These are phyloP conservation scores for Phialemoniopsis sp. DNA, from an alignment of 2,329 filamentous ascomycete genomes.

Conservation along the genomic window DNA sequence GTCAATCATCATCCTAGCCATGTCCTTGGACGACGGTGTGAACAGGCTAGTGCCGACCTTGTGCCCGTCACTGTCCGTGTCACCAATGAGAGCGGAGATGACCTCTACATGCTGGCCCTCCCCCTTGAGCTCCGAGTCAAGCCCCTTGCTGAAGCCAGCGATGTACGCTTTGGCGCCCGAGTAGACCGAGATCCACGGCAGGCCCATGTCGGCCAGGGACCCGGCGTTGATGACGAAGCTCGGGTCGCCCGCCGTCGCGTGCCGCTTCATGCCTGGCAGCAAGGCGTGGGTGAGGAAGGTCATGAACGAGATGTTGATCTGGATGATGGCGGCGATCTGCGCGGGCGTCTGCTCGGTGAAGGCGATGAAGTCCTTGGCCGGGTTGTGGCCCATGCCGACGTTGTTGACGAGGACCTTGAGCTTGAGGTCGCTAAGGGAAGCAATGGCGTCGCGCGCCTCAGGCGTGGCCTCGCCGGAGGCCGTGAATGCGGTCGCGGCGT, in stretches of 20 bases:
- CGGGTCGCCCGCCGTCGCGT: conserved; percentile 22
- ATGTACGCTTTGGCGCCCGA: conserved; percentile 20
- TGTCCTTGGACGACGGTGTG: too few species aligned
- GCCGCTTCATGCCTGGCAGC: conserved; percentile 32
- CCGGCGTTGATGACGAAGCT: conserved; percentile 47
- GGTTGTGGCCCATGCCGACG: conserved; percentile 34
- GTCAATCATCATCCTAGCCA: too few species aligned
- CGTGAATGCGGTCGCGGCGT: conserved; percentile 7
- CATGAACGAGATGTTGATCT: conserved; percentile 45
- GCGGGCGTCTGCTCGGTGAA: conserved; percentile 27
- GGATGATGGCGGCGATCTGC: conserved; percentile 35
- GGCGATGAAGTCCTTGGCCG: conserved; percentile 22
- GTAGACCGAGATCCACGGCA: conserved; percentile 37
- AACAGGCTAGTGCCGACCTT: too few species aligned
- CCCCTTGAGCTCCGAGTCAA: too few species aligned
- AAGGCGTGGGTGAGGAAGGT: conserved; percentile 40
- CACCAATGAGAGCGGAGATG: too few species aligned
- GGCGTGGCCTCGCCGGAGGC: too few species aligned
- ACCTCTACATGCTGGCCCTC: too few species aligned
- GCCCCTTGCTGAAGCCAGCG: too few species aligned
- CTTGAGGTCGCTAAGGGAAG: conserved; percentile 26
- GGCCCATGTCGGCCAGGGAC: conserved; percentile 35
- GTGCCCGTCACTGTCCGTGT: too few species aligned
- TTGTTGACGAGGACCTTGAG: conserved; percentile 55
- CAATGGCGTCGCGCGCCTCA: neutral